Percentiles rank a stretch among this genome's conserved stretches.
Evolutionary conservation across 140 eudicot genomes (phyloP).

Genomic region (Oenanthe javanica): DNA sequence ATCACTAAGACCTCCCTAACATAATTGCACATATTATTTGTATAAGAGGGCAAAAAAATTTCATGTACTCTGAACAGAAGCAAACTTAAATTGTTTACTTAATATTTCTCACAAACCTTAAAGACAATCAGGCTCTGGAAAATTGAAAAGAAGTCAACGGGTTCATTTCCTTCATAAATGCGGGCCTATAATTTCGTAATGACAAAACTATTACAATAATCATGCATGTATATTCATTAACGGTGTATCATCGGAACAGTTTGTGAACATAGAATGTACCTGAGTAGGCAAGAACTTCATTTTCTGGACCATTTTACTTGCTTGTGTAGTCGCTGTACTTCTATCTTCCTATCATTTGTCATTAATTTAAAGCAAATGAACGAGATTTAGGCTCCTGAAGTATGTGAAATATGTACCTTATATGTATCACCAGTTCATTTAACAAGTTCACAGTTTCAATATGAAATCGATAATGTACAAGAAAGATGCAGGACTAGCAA

Average conservation of each 20-base stretch:
- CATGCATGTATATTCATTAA: not conserved
- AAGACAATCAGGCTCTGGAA: slow-evolving; percentile 86
- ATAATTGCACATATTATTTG: slow-evolving; percentile 11
- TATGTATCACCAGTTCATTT: not conserved
- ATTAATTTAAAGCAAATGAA: slow-evolving; percentile 9
- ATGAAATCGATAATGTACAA: not conserved
- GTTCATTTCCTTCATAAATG: slow-evolving; percentile 76
- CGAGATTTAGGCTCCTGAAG: not conserved
- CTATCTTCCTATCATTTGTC: slow-evolving; percentile 58
- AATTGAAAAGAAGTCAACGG: slow-evolving; percentile 79
- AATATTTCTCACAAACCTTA: slow-evolving; percentile 46
- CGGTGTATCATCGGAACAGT: not conserved
- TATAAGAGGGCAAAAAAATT: not conserved
- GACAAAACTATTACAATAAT: slow-evolving; percentile 26
- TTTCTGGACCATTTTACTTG: slow-evolving; percentile 84
- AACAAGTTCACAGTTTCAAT: not conserved
- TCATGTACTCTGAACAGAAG: not conserved
- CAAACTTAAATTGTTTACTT: not conserved
- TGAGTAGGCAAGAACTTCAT: slow-evolving; percentile 80
- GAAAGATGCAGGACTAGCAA: not conserved
- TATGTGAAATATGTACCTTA: not conserved
- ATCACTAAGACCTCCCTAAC: slow-evolving; percentile 84
- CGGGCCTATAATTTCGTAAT: slow-evolving; percentile 48
- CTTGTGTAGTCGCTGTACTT: slow-evolving; percentile 59
- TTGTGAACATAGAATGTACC: slow-evolving; percentile 35